Conservation (phyloP, 139 green algal genomes). For the Chloropicon primus region DNA sequence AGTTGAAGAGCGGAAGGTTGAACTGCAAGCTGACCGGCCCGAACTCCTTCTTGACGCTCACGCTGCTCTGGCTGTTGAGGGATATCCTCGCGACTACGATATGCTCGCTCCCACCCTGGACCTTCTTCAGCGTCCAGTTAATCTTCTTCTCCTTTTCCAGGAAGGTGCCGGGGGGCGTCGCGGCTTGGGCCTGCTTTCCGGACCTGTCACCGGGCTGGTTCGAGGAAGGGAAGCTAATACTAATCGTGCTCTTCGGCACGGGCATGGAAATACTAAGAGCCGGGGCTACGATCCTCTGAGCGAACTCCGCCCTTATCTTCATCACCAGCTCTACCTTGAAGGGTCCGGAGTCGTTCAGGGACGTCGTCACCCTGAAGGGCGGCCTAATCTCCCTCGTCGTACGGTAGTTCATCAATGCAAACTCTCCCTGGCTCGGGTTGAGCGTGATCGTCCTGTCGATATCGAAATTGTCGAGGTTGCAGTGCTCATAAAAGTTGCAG, state of each 20-base stretch:
- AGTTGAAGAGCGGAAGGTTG: slow-evolving; percentile 72
- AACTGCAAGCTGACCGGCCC: slow-evolving; percentile 86
- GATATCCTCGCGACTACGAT: slow-evolving; percentile 20
- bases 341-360: slow-evolving; percentile 35
- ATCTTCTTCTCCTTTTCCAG: slow-evolving; percentile 18
- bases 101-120: slow-evolving; percentile 42
- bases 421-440: slow-evolving; percentile 52
- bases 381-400: slow-evolving; percentile 62
- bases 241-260: slow-evolving; percentile 19
- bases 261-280: slow-evolving; percentile 20
- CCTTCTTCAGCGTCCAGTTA: slow-evolving; percentile 29
- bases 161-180: slow-evolving; percentile 3
- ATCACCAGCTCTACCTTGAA: slow-evolving; percentile 28
- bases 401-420: slow-evolving; percentile 89
- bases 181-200: slow-evolving; percentile 8
- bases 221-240: neutral
- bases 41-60: slow-evolving; percentile 31
- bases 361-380: slow-evolving; percentile 68
- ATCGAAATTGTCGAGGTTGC: slow-evolving; percentile 66
- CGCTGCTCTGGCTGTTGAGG: neutral
- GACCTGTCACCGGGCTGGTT: slow-evolving; percentile 14
- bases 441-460: slow-evolving; percentile 76
- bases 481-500: slow-evolving; percentile 75
- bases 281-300: slow-evolving; percentile 7
- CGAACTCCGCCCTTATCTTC: slow-evolving; percentile 26